Evolutionary conservation across 2,329 filamentous ascomycete species (phyloP), one percentile per base, ranked within the genome.

Genomic region (Trichothecium sympodiale): DNA sequence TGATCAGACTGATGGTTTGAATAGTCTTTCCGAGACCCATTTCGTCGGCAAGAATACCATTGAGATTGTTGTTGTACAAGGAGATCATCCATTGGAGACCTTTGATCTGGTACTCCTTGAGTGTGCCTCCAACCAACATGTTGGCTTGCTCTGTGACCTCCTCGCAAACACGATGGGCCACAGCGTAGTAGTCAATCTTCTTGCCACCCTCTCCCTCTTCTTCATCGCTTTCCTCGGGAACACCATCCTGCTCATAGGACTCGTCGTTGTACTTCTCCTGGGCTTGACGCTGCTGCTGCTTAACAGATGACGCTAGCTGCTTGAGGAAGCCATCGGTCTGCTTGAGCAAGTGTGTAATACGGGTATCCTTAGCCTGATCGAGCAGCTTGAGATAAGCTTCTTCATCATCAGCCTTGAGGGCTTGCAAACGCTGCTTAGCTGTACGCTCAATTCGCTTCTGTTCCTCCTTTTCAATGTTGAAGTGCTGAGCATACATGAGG

Each of bases 21-120:
- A 98, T 98, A 1, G 91, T 98, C 67, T 98, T 98, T 59, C 91
- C 91, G 45, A 98, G 84, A 80, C 91, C 91, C 91, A 98, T 98
- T 63, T 98, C 91, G 52, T 98, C 91, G 40, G 91, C 91, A 50
- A 98, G 69, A 46, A 98, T 96, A 73, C 91, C 91, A 58, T 98
- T 98, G 46, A 98, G 75, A 61, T 95, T 98, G 69, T 98, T 98
- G 78, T 98, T 98, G 74, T 96, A 98, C 12, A 98, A 72, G 12
- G 91, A 98, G 41, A 98, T 80, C 91, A 98, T 98, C 91, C 91
- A 98, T 59, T 98, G 89, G 33, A 98, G 67, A 72, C 91, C 91
- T 77, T 95, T 96, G 61, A 98, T 48, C 63, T 98, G 91, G 61
- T 98, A 98, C 57, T 98, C 91, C 60, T 98, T 98, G 46, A 98